Conservation (phyloP, 2,329 filamentous ascomycete genomes). For the Colletotrichum scovillei region DNA sequence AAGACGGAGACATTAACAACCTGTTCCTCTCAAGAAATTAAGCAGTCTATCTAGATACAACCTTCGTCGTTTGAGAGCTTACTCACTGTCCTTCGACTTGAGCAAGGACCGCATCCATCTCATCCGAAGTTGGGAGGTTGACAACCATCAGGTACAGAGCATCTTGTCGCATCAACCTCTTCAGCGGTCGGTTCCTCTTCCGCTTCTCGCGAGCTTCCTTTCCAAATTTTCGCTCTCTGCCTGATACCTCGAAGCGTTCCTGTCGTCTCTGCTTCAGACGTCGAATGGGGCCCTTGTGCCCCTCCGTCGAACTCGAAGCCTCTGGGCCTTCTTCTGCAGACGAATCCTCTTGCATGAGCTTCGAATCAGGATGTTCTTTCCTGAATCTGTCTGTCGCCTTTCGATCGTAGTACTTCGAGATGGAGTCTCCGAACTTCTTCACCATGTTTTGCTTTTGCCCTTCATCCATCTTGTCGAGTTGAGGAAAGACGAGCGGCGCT, state of each 20-base stretch:
- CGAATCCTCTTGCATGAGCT: neutral
- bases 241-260: neutral
- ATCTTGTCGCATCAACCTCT: conserved; percentile 12
- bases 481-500: neutral
- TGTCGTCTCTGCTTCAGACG: neutral
- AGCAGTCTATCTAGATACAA: neutral
- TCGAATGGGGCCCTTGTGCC: neutral
- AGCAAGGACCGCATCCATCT: neutral
- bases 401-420: neutral
- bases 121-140: neutral
- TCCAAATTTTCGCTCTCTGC: neutral
- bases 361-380: neutral
- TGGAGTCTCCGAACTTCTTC: neutral
- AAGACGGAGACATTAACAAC: neutral
- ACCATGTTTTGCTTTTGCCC: neutral
- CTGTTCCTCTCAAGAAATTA: neutral
- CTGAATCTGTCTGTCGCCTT: neutral
- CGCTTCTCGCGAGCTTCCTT: conserved; percentile 2
- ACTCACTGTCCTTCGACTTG: neutral
- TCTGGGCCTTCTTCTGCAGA: neutral
- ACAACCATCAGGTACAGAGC: conserved; percentile 11
- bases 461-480: neutral
- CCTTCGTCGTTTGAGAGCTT: neutral
- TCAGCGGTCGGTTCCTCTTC: neutral
- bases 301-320: neutral